Evolutionary conservation across 352 stramenopile genomes (phyloP).

Genomic region (Phytophthora pluvialis): DNA sequence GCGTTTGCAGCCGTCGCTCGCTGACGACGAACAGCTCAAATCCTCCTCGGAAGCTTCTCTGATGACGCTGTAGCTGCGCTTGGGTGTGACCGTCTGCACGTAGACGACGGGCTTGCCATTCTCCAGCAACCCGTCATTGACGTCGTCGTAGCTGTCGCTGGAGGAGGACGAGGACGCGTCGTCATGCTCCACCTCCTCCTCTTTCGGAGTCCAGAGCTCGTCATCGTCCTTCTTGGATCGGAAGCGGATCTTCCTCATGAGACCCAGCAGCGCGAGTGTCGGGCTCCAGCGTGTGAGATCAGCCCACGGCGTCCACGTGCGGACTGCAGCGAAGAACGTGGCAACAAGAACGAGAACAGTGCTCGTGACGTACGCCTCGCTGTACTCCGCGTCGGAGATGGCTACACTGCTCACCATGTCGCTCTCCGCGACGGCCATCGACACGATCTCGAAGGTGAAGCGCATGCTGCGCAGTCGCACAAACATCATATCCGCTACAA

Average conservation of each 20-base stretch:
- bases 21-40: background rate
- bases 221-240: constrained; percentile 17
- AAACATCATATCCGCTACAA: constrained; percentile 33
- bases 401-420: constrained; percentile 30
- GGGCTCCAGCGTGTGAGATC: constrained; percentile 32
- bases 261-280: background rate
- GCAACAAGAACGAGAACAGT: constrained; percentile 13
- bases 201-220: constrained; percentile 30
- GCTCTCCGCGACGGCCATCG: constrained; percentile 34
- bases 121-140: constrained; percentile 24
- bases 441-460: constrained; percentile 39
- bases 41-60: constrained; percentile 1
- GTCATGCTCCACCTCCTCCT: constrained; percentile 18
- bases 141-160: constrained; percentile 29
- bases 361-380: constrained; percentile 21
- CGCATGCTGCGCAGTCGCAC: constrained; percentile 35
- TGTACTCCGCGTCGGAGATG: constrained; percentile 27
- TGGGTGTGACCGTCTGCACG: constrained; percentile 20
- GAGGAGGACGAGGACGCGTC: background rate
- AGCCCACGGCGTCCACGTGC: constrained; percentile 29
- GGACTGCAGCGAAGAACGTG: constrained; percentile 28
- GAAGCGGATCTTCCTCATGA: background rate
- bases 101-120: constrained; percentile 18
- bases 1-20: background rate
- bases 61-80: constrained; percentile 16